Evolutionary conservation across 2,329 filamentous ascomycete species (phyloP).

Genomic region (Lecanosticta acicola): DNA sequence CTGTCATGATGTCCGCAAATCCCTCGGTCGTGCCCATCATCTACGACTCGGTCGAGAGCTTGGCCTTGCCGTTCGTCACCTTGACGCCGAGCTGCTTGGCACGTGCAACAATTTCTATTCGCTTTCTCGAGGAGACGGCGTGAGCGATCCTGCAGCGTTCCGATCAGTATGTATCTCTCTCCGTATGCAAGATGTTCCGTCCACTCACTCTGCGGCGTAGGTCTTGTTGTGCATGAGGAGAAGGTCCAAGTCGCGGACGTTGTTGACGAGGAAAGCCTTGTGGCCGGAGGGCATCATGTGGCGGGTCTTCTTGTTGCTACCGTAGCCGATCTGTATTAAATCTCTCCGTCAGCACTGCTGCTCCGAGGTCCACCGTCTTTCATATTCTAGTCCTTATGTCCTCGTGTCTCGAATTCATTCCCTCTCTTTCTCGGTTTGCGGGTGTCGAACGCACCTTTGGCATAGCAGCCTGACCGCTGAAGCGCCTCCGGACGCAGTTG

Average conservation of each 20-base stretch:
- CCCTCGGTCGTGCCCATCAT: conserved; percentile 5
- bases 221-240: conserved; percentile 99
- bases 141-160: conserved; percentile 71
- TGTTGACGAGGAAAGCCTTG: conserved; percentile 99
- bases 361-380: not conserved
- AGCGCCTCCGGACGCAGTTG: conserved; percentile 93
- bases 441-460: conserved; percentile 72
- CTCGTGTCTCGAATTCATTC: conserved; percentile 2
- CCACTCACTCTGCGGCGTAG: conserved; percentile 92
- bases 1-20: conserved; percentile 11
- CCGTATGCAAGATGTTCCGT: not conserved
- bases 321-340: conserved; percentile 78
- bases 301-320: conserved; percentile 98
- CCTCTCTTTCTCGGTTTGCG: conserved; percentile 5
- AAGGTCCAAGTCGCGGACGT: conserved; percentile 90
- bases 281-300: conserved; percentile 99
- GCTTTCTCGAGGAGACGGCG: conserved; percentile 97
- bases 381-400: conserved; percentile 4
- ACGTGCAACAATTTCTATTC: conserved; percentile 93
- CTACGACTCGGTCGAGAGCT: conserved; percentile 88
- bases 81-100: conserved; percentile 98
- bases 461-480: conserved; percentile 94
- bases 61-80: conserved; percentile 99
- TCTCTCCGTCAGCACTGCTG: conserved; percentile 13
- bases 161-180: conserved; percentile 33